A percentile compares a stretch with the other conserved stretches of the same genome.
Evolutionary conservation across 257 asterid genomes (phyloP).

Genomic region (Petrea volubilis): DNA sequence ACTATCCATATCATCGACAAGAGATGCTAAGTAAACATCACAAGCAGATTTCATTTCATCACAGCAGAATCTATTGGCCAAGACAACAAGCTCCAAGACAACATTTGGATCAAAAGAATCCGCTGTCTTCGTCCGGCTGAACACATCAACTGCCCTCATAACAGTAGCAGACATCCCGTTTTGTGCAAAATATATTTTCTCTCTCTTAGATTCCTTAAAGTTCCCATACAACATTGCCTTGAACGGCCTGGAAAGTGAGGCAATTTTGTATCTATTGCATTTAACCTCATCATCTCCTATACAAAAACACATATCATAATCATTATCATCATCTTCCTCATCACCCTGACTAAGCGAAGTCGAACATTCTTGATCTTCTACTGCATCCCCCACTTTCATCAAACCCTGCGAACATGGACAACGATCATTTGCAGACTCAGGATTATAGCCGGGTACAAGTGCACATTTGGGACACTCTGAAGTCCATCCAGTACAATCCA

Average conservation of each 20-base stretch:
- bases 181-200: constrained; percentile 56
- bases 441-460: constrained; percentile 56
- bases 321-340: constrained; percentile 28
- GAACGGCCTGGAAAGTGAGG: constrained; percentile 69
- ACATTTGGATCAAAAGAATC: constrained; percentile 47
- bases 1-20: constrained; percentile 50
- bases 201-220: constrained; percentile 61
- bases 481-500: constrained; percentile 63
- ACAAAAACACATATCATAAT: constrained; percentile 53
- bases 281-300: constrained; percentile 69
- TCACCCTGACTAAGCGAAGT: constrained; percentile 40
- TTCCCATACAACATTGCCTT: constrained; percentile 60
- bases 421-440: constrained; percentile 52
- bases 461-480: constrained; percentile 63
- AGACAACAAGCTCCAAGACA: constrained; percentile 54
- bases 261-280: constrained; percentile 58
- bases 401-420: constrained; percentile 40
- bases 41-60: constrained; percentile 67
- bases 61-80: constrained; percentile 70
- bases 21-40: constrained; percentile 54
- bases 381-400: constrained; percentile 16
- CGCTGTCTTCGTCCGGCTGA: constrained; percentile 52
- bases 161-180: constrained; percentile 51
- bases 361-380: constrained; percentile 50
- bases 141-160: constrained; percentile 60